A percentile compares a stretch with the other conserved stretches of the same genome.
phyloP scores from a whole-genome alignment of 805 yeast species.

The Hanseniaspora opuntiae region DNA sequence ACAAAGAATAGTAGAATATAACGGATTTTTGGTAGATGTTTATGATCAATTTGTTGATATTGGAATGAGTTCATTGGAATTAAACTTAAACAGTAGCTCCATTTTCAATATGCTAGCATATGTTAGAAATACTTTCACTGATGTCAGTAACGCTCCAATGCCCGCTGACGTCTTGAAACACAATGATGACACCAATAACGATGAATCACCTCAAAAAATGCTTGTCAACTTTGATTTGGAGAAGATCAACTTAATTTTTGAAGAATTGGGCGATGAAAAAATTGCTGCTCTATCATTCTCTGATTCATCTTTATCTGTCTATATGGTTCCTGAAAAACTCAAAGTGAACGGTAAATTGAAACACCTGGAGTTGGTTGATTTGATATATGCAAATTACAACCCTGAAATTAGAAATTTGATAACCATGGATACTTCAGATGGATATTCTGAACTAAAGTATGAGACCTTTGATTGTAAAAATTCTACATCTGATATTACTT shows the following conservation, averaged over 20 bases:
- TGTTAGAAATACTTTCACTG: slow-evolving; percentile 73
- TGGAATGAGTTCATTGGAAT: slow-evolving; percentile 62
- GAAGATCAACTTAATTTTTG: slow-evolving; percentile 58
- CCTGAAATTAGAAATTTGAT: slow-evolving; percentile 53
- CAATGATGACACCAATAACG: slow-evolving; percentile 39
- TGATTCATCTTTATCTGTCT: slow-evolving; percentile 54
- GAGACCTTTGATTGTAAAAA: slow-evolving; percentile 57
- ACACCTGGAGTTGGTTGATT: slow-evolving; percentile 64
- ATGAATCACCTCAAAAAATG: slow-evolving; percentile 59
- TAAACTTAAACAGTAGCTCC: slow-evolving; percentile 65
- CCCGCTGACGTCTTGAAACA: slow-evolving; percentile 63
- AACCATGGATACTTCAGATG: slow-evolving; percentile 64
- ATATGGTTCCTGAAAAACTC: slow-evolving; percentile 63
- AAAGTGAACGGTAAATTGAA: slow-evolving; percentile 63
- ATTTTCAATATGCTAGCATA: slow-evolving; percentile 67
- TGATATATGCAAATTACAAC: slow-evolving; percentile 49
- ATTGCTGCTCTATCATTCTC: slow-evolving; percentile 67
- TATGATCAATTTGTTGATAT: slow-evolving; percentile 66
- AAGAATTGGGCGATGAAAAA: slow-evolving; percentile 54
- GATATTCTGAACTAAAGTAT: slow-evolving; percentile 64
- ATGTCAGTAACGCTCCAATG: slow-evolving; percentile 55
- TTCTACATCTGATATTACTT: slow-evolving; percentile 26
- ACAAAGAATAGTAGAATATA: slow-evolving; percentile 45
- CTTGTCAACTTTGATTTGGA: slow-evolving; percentile 55
- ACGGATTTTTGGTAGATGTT: slow-evolving; percentile 42